A percentile compares a stretch with the other conserved stretches of the same genome.
Evolutionary conservation across 2,329 filamentous ascomycete genomes (phyloP).

Genomic region (Didymella arachidicola): DNA sequence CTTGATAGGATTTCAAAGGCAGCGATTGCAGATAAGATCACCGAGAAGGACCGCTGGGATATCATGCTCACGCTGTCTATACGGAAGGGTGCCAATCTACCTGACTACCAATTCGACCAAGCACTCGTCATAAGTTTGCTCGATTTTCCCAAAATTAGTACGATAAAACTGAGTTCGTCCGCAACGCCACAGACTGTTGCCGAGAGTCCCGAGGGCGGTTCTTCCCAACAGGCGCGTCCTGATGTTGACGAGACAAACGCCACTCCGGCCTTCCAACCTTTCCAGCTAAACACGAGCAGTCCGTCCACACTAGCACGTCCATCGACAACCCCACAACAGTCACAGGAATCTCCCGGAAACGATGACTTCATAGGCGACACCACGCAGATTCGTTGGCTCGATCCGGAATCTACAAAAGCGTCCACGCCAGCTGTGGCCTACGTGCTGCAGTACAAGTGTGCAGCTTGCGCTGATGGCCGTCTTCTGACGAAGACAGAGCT

Average conservation of each 20-base stretch:
- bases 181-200: not conserved
- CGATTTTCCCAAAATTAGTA: slow-evolving; percentile 8
- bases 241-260: not conserved
- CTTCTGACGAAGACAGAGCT: slow-evolving; percentile 38
- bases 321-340: not conserved
- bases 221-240: not conserved
- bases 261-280: slow-evolving; percentile 13
- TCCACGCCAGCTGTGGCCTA: slow-evolving; percentile 11
- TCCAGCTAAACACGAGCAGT: slow-evolving; percentile 29
- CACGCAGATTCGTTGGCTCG: slow-evolving; percentile 38
- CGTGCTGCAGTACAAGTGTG: slow-evolving; percentile 32
- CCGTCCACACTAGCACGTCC: not conserved
- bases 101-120: slow-evolving; percentile 38
- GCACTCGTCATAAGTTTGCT: slow-evolving; percentile 39
- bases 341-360: slow-evolving; percentile 1
- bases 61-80: slow-evolving; percentile 31
- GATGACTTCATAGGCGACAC: slow-evolving; percentile 36
- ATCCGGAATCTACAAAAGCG: slow-evolving; percentile 21
- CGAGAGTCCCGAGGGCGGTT: not conserved
- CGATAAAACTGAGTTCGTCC: not conserved
- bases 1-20: slow-evolving; percentile 28
- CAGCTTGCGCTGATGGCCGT: slow-evolving; percentile 31
- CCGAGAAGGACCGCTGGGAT: slow-evolving; percentile 34
- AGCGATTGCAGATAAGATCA: slow-evolving; percentile 25
- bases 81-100: slow-evolving; percentile 28